Base-by-base conservation (phyloP, 306 rosid genomes). In the Casuarina equisetifolia region DNA sequence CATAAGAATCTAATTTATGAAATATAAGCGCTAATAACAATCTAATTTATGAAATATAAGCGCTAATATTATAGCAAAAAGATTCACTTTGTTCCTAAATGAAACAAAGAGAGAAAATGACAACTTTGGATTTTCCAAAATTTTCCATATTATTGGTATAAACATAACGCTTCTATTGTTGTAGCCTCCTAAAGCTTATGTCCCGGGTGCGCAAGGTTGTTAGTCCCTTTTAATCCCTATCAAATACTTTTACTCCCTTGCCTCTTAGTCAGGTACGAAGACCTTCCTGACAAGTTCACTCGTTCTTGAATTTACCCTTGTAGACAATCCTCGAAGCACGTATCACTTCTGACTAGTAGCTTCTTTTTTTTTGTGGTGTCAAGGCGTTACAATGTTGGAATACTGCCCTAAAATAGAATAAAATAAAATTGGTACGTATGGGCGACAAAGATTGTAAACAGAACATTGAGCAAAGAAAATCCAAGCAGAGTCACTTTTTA, bases 361-460 rank as follows among this genome's bases (percentile, higher is more conserved):
- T 2, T 3, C 32, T 5, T 32, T 3, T 8, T 9, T 11, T 25
- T 20, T 32, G 39, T 58, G 39, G 35, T 35, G 42, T 9, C 3
- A 15, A 44, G 25, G 71, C 35, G 35, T 66, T 25, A 40, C 2
- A 40, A 17, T 42, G 25, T 66, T 42, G 50, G 11, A 66, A 63
- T 12, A 20, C 66, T 59, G 42, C 32, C 6, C 13, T 15, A 9
- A 13, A 6, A 62, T 9, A 62, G 15, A 5, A 62, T 25, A n/a
- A 62, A 25, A 25, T 62, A 38, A 36, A 53, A 62, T 5, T 62
- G 20, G 15, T 62, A 43, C 19, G 58, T 4, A 0, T n/a, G 58
- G 19, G 7, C 5, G 49, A 46, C 69, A 73, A 20, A 61, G 73
- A 70, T n/a, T 8, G 12, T 59, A 19, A 70, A 72, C 13, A 74